A percentile compares a stretch with the other conserved stretches of the same genome.
Conservation (phyloP, 2,329 filamentous ascomycete species). For the Chaetomiaceae sp. region DNA sequence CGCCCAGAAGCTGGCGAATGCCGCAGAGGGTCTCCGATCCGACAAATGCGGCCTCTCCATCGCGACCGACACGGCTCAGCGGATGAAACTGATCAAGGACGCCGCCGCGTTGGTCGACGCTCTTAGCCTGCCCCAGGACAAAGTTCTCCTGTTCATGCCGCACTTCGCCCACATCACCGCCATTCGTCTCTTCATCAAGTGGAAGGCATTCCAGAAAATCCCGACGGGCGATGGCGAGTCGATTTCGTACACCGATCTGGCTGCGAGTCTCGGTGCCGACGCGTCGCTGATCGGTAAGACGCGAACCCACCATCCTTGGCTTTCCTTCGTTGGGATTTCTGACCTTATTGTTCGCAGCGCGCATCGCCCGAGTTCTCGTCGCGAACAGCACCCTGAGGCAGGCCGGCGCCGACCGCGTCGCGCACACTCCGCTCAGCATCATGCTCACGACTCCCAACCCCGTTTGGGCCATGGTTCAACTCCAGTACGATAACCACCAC, state of each 20-base stretch:
- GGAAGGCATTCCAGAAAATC: constrained; percentile 33
- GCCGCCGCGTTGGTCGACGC: constrained; percentile 10
- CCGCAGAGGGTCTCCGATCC: constrained; percentile 2
- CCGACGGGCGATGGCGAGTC: constrained; percentile 22
- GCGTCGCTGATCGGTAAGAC: constrained; percentile 27
- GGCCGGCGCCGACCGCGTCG: constrained; percentile 20
- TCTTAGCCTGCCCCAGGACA: constrained; percentile 17
- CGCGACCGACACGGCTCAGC: background rate
- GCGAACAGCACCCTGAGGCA: constrained; percentile 22
- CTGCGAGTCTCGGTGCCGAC: constrained; percentile 29
- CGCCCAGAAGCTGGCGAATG: background rate
- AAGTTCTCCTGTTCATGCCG: constrained; percentile 11
- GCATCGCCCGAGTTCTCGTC: constrained; percentile 23
- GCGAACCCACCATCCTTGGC: too few relatives aligned
- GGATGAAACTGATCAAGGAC: constrained; percentile 7
- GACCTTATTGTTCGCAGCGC: constrained; percentile 11
- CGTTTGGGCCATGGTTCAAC: constrained; percentile 15
- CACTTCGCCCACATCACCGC: constrained; percentile 20
- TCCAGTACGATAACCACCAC: background rate
- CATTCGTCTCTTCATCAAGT: constrained; percentile 30
- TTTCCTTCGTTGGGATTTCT: background rate
- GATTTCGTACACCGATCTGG: constrained; percentile 30
- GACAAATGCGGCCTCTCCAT: background rate
- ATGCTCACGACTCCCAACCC: constrained; percentile 15
- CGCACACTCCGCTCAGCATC: constrained; percentile 25